A percentile compares a stretch with the other conserved stretches of the same genome.
phyloP scores from a whole-genome alignment of 163 green algal genomes.

The Coccomyxa subellipsoidea region DNA sequence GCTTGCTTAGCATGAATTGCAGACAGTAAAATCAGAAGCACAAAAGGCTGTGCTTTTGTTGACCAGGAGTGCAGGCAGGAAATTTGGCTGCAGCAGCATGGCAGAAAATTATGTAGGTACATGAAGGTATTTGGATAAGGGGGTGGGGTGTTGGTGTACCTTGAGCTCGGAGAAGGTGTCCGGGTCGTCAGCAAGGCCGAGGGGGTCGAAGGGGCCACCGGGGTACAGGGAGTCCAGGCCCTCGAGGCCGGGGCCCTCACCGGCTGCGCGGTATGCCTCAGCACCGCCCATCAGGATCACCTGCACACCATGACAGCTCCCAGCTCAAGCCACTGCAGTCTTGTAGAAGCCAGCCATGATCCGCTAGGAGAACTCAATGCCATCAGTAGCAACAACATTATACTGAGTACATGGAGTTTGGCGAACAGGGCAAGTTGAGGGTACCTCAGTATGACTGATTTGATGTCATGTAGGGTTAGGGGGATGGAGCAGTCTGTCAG shows the following conservation, averaged over 20 bases:
- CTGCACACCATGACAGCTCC: constrained; percentile 30
- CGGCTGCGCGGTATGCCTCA: constrained; percentile 88
- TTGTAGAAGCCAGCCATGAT: neutral
- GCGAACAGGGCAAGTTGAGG: too few relatives aligned
- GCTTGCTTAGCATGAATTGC: too few relatives aligned
- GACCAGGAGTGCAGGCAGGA: too few relatives aligned
- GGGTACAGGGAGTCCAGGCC: constrained; percentile 79
- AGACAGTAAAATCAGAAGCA: too few relatives aligned
- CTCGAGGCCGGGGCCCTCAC: constrained; percentile 59
- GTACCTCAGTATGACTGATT: too few relatives aligned
- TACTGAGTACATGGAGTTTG: too few relatives aligned
- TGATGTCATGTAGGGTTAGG: too few relatives aligned
- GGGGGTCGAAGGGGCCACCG: constrained; percentile 40
- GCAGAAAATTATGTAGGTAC: neutral
- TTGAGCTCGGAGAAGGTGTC: constrained; percentile 81
- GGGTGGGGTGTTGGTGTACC: too few relatives aligned
- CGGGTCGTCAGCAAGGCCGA: constrained; percentile 73
- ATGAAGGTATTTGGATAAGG: neutral
- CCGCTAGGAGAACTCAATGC: neutral
- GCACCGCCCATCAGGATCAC: constrained; percentile 83
- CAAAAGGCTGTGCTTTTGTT: too few relatives aligned
- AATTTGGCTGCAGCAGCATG: neutral
- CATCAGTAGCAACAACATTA: too few relatives aligned
- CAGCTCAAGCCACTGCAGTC: neutral
- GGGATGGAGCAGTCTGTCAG: too few relatives aligned